Conservation (phyloP, 1,284 basidiomycete genomes). For the Schizophyllum amplum region DNA sequence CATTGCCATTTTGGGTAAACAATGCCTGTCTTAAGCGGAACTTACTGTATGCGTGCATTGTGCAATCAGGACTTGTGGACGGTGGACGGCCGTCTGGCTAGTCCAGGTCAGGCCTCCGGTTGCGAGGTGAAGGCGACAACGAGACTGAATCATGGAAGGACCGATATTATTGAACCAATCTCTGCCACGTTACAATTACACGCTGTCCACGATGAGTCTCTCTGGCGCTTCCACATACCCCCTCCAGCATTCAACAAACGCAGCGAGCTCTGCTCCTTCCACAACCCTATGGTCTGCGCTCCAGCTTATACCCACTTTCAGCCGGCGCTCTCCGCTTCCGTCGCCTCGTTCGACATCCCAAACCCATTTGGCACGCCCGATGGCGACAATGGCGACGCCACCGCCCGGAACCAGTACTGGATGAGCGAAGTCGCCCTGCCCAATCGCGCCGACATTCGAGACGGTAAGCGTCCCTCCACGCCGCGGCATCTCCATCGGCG, state of each 20-base stretch:
- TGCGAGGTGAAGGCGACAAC: too few species aligned
- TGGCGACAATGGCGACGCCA: constrained; percentile 84
- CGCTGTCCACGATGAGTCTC: constrained; percentile 57
- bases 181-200: too few species aligned
- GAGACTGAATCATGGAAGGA: too few species aligned
- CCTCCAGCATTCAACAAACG: constrained; percentile 88
- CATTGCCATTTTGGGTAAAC: neutral
- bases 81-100: too few species aligned
- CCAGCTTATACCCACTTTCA: constrained; percentile 78
- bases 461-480: constrained; percentile 77
- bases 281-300: constrained; percentile 88
- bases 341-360: constrained; percentile 45
- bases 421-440: constrained; percentile 61
- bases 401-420: constrained; percentile 85
- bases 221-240: constrained; percentile 76
- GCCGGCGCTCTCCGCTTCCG: constrained; percentile 46
- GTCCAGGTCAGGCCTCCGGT: too few species aligned
- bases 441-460: constrained; percentile 82
- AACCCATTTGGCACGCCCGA: constrained; percentile 81
- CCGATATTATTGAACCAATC: too few species aligned
- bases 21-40: neutral
- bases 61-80: too few species aligned
- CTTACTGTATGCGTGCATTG: too few species aligned
- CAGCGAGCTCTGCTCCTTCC: constrained; percentile 88
- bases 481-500: constrained; percentile 55